Evolutionary conservation across 129 eudicot species (phyloP), one percentile per base, ranked within the genome.

Genomic region (Apium graveolens): DNA sequence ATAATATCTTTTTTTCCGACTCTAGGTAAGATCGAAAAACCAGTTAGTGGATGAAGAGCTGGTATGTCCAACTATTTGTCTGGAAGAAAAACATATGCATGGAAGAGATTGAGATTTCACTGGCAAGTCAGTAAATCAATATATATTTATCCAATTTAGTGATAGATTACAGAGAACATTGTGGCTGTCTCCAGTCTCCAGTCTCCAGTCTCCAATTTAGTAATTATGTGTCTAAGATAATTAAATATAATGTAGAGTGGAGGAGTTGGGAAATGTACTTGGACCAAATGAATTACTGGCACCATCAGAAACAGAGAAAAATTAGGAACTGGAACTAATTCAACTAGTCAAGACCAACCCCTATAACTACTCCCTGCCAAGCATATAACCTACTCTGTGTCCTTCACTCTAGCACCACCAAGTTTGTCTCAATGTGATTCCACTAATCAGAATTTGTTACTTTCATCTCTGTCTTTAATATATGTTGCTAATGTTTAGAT

Each of bases 271-370:
- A 29, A 18, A 17, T 69, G 27, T 69, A 69, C 20, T 16, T 66
- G 72, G 72, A 31, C 41, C 27, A 37, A 31, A 31, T 57, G 65
- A 57, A 57, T 57, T 57, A 57, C 9, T 24, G 65, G 65, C 31
- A 57, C 34, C 72, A 66, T 13, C 21, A 12, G 74, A 63, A 43
- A 42, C 2, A 41, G 80, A 77, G 80, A 77, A n/a, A 77, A 60
- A 24, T 41, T 24, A 77, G 80, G 80, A 60, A 57, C 13, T 1
- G 0, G 17, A 38, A 17, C 38, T 65, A 65, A 65, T 65, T 55
- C 57, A 77, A 77, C 34, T 60, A 26, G 79, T 76, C 70, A 57
- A 76, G 72, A 57, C 79, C 79, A 76, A 76, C 53, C 73, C 80
- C 80, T 77, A 77, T 14, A 38, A 77, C 43, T 78, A 66, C 46